Base-by-base conservation (phyloP, 2,329 filamentous ascomycete species). In the Sordariomycetes sp. region DNA sequence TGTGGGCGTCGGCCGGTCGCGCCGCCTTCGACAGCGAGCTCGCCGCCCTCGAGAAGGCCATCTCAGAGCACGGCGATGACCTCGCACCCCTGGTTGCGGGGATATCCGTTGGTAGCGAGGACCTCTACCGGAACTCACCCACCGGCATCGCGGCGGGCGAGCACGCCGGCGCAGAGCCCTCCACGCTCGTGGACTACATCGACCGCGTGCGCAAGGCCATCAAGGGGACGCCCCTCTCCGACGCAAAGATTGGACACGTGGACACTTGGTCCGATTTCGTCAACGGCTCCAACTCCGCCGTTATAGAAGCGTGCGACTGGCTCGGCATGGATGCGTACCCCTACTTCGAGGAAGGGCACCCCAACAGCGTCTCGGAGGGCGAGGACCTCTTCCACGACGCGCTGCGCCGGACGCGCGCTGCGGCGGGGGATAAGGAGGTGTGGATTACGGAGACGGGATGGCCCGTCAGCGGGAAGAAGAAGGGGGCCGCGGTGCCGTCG, bases 371-470 rank as follows among this genome's bases (percentile, higher is more conserved):
- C 64, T 75, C 74, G 1, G 76, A 83, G 61, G 85, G 78, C 64
- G 80, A 81, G 65, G 64, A 69, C 20, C 80, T 90, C 55, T 94
- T 95, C 76, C 75, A 84, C 65, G 76, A 79, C 15, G 84, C 89
- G 17, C 75, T 87, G 45, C 71, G 76, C 54, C 75, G 78, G 59
- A 88, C 86, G 36, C 69, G 78, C 61, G 70, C 67, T 17, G 84
- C 76, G 52, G 77, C 81, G 39, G 74, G 77, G 39, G 81, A 80
- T 66, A 92, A 90, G 77, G 75, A 80, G 20, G 80, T 95, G 63
- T 94, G 88, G 88, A 79, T 95, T 61, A 94, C 90, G 32, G 90
- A 95, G 78, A 94, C 89, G 17, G 90, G 90, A 62, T 94, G 88
- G 82, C 90, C 90, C 54, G 82, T 90, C 56, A 82, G 77, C 64